Evolutionary conservation across 805 yeast genomes (phyloP).

Genomic region (Cyberlindnera nakhonratchasimensis): DNA sequence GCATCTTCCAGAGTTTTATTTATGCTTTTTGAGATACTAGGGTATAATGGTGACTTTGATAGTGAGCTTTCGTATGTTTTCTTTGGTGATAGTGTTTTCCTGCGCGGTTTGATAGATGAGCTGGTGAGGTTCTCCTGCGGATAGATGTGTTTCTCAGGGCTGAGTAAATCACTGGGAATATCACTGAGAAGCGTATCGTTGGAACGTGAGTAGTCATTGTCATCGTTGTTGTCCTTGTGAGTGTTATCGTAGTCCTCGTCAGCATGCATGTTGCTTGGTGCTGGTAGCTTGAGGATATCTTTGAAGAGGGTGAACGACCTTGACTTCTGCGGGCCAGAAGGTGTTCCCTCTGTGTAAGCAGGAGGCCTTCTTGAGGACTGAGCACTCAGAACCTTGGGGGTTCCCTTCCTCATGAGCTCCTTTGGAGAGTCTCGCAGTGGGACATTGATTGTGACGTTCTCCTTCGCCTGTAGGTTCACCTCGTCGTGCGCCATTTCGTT

Average conservation of each 20-base stretch:
- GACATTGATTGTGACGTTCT: slow-evolving; percentile 11
- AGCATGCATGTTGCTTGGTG: background rate
- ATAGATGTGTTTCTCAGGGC: slow-evolving; percentile 27
- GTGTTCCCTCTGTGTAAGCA: background rate
- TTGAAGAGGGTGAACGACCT: slow-evolving; percentile 10
- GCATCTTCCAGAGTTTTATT: no score
- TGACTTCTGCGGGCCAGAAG: background rate
- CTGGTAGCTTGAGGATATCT: background rate
- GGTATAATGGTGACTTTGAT: slow-evolving; percentile 1
- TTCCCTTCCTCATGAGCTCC: slow-evolving; percentile 24
- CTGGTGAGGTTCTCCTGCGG: slow-evolving; percentile 19
- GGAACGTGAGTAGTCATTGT: slow-evolving; percentile 9
- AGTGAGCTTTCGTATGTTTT: background rate
- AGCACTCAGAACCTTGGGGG: slow-evolving; percentile 17
- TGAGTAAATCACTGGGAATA: slow-evolving; percentile 24
- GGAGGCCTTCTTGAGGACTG: slow-evolving; percentile 3
- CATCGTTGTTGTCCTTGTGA: slow-evolving; percentile 5
- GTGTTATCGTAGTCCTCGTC: background rate
- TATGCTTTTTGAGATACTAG: background rate
- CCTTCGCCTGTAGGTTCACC: background rate
- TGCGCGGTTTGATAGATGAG: background rate
- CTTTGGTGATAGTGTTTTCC: background rate
- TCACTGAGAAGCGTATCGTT: slow-evolving; percentile 22
- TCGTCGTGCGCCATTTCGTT: background rate
- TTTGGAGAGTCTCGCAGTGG: slow-evolving; percentile 24